phyloP scores from a whole-genome alignment of 2,329 filamentous ascomycete species.

The Xylaria sp. region DNA sequence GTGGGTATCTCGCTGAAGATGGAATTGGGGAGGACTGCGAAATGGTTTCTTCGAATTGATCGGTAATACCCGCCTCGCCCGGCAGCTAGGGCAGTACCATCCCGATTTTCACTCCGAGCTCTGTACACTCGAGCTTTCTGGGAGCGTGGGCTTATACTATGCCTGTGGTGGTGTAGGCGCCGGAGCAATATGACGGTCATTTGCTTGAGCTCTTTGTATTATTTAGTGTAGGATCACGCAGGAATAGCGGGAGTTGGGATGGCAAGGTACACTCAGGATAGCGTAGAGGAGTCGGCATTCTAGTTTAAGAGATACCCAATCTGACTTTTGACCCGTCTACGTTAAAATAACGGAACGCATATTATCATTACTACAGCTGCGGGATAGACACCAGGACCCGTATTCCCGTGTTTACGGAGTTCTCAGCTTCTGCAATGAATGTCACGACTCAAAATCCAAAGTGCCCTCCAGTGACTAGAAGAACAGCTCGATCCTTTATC shows the following conservation, averaged over 20 bases:
- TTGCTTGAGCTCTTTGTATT: background rate
- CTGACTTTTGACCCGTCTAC: background rate
- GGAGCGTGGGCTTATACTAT: background rate
- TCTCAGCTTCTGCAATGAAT: background rate
- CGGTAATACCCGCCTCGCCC: too few relatives aligned
- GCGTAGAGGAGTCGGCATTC: background rate
- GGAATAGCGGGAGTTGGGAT: background rate
- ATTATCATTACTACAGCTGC: background rate
- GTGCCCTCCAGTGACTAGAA: too few relatives aligned
- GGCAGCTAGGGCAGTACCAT: background rate
- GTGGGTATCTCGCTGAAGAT: background rate
- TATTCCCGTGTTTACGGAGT: background rate
- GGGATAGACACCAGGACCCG: background rate
- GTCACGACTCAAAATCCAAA: background rate
- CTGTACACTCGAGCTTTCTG: background rate
- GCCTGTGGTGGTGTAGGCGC: background rate
- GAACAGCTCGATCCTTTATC: too few relatives aligned
- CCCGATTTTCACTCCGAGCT: too few relatives aligned
- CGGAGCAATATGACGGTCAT: too few relatives aligned
- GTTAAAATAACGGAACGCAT: background rate
- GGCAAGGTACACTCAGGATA: background rate
- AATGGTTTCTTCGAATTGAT: background rate
- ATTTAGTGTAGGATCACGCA: too few relatives aligned
- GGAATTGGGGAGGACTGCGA: background rate
- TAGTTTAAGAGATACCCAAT: slow-evolving; percentile 9